A percentile compares a stretch with the other conserved stretches of the same genome.
Conservation (phyloP, 2,329 filamentous ascomycete species). For the Chrysoporthe deuterocubensis region DNA sequence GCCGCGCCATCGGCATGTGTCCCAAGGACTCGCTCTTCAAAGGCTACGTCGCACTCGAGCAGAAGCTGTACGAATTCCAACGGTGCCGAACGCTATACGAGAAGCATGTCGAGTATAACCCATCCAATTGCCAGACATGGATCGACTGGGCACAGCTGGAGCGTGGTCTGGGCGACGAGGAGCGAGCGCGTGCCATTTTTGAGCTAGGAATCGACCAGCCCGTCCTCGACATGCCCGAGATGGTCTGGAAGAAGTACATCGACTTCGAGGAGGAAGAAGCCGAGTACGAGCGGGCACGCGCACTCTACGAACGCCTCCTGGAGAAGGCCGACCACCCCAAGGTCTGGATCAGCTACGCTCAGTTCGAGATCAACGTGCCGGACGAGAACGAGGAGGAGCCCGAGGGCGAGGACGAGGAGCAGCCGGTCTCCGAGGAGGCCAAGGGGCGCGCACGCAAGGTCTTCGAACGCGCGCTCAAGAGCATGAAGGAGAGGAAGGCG, state of each 20-base stretch:
- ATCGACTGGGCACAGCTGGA: slow-evolving; percentile 96
- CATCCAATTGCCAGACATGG: slow-evolving; percentile 90
- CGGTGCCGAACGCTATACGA: slow-evolving; percentile 90
- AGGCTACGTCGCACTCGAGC: slow-evolving; percentile 90
- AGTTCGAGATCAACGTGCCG: slow-evolving; percentile 94
- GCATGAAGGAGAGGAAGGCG: slow-evolving; percentile 89
- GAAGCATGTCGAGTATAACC: slow-evolving; percentile 92
- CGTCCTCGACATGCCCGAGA: slow-evolving; percentile 92
- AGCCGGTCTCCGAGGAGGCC: slow-evolving; percentile 77
- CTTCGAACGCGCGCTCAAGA: slow-evolving; percentile 83
- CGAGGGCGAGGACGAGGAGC: slow-evolving; percentile 66
- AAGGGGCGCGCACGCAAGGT: slow-evolving; percentile 81
- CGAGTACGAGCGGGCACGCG: slow-evolving; percentile 82
- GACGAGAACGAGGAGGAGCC: slow-evolving; percentile 66
- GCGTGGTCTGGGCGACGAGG: slow-evolving; percentile 85
- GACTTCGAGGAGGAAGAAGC: slow-evolving; percentile 97
- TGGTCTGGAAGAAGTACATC: slow-evolving; percentile 97
- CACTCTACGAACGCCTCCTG: slow-evolving; percentile 86
- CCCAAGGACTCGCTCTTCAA: slow-evolving; percentile 96
- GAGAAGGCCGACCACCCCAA: slow-evolving; percentile 98
- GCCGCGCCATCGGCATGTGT: slow-evolving; percentile 88
- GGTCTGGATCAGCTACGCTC: slow-evolving; percentile 98
- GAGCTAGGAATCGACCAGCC: slow-evolving; percentile 85
- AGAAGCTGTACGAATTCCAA: slow-evolving; percentile 91
- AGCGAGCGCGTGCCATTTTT: slow-evolving; percentile 87